Conservation (phyloP, 139 green algal species). For the Nannochloris sp. region DNA sequence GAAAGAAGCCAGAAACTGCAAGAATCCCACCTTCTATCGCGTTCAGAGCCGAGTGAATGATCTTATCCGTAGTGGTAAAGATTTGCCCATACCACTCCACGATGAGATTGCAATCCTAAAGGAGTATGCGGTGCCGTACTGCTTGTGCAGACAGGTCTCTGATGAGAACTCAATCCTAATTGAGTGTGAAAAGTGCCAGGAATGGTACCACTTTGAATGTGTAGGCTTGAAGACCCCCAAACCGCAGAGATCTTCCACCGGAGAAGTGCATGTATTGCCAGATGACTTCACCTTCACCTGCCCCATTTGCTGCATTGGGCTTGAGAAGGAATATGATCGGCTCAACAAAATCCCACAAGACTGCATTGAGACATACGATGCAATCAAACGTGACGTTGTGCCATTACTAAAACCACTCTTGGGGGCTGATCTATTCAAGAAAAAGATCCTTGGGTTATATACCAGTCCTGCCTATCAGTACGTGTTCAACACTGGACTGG, state of each 20-base stretch:
- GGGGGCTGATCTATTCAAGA: too few species aligned
- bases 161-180: conserved; percentile 37
- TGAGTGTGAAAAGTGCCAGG: conserved; percentile 52
- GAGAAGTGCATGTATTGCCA: too few species aligned
- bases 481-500: neutral
- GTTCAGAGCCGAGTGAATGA: conserved; percentile 2
- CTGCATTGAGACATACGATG: conserved; percentile 20
- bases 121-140: too few species aligned
- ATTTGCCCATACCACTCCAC: too few species aligned
- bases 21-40: too few species aligned
- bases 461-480: neutral
- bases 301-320: conserved; percentile 38
- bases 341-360: conserved; percentile 16
- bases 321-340: conserved; percentile 13
- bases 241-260: neutral
- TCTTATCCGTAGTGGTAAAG: conserved; percentile 31
- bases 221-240: conserved; percentile 16
- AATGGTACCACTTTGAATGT: conserved; percentile 66
- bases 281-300: conserved; percentile 22
- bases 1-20: too few species aligned
- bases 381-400: neutral
- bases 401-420: too few species aligned
- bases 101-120: too few species aligned
- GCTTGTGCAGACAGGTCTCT: conserved; percentile 23
- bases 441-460: neutral